A percentile compares a stretch with the other conserved stretches of the same genome.
These are phyloP conservation scores for Venturiaceae sp. DNA, from an alignment of 2,329 filamentous ascomycete species.

Conservation along the genomic window DNA sequence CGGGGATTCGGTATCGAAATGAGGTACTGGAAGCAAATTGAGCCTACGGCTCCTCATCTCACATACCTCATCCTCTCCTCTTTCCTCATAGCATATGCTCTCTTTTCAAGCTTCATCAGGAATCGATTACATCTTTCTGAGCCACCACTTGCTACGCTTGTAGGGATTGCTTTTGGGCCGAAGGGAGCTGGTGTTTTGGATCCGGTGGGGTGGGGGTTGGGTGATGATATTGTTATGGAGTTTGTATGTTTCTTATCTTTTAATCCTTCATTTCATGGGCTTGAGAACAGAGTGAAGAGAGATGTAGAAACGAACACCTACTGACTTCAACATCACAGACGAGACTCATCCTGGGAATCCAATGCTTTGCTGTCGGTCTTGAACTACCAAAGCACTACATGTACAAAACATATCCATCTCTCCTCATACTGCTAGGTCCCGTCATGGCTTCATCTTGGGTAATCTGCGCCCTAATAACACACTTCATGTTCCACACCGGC, in stretches of 20 bases:
- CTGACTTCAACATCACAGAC: conserved; percentile 18
- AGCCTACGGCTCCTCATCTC: conserved; percentile 23
- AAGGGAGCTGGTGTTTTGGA: conserved; percentile 27
- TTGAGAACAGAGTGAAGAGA: not conserved
- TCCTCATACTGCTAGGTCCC: conserved; percentile 39
- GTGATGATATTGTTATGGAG: conserved; percentile 30
- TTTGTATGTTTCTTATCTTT: conserved; percentile 8
- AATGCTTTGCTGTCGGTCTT: conserved; percentile 26
- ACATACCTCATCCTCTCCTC: conserved; percentile 33
- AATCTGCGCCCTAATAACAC: conserved; percentile 36
- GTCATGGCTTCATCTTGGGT: conserved; percentile 42
- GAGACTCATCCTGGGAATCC: conserved; percentile 35
- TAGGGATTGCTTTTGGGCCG: conserved; percentile 36
- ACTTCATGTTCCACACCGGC: conserved; percentile 35
- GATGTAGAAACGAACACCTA: too few species aligned
- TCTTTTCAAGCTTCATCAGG: conserved; percentile 36
- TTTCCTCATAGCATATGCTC: conserved; percentile 35
- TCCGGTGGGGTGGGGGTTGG: conserved; percentile 32
- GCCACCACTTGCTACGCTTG: conserved; percentile 35
- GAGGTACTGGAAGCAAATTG: conserved; percentile 1
- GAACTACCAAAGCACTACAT: conserved; percentile 35
- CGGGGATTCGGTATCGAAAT: too few species aligned
- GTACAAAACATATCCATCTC: conserved; percentile 40
- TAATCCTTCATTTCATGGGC: not conserved
- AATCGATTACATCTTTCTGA: conserved; percentile 40